Percentiles rank a stretch among this genome's conserved stretches.
Conservation (phyloP, 345 rosid species). For the Linum usitatissimum region DNA sequence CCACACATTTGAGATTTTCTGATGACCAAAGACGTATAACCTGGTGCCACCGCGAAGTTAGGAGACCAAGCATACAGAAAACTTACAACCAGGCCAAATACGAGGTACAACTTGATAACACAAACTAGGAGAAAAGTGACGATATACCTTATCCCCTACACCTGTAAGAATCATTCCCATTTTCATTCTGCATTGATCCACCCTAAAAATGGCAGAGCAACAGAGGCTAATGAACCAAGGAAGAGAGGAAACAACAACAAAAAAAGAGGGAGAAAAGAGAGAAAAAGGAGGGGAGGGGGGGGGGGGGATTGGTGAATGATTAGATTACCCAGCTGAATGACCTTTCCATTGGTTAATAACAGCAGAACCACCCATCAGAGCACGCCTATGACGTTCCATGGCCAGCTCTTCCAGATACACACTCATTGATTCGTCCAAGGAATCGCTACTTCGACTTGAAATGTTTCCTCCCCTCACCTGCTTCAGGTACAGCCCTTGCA, state of each 20-base stretch:
- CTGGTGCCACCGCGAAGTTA: constrained; percentile 27
- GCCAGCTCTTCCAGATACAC: constrained; percentile 44
- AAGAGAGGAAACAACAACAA: background rate
- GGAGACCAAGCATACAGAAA: background rate
- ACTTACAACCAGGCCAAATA: background rate
- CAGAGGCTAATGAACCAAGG: background rate
- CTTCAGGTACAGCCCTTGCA: constrained; percentile 43
- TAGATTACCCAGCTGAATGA: constrained; percentile 59
- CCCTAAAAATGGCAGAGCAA: constrained; percentile 26
- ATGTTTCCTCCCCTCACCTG: constrained; percentile 13
- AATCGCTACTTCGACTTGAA: constrained; percentile 12
- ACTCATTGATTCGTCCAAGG: constrained; percentile 28
- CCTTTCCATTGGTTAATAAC: constrained; percentile 68
- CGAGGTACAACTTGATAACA: no score
- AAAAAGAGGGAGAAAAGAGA: background rate
- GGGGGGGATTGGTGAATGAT: no score
- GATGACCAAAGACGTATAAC: constrained; percentile 89
- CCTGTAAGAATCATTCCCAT: constrained; percentile 78
- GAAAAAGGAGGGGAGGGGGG: background rate
- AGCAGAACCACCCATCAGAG: constrained; percentile 38
- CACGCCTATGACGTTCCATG: constrained; percentile 45
- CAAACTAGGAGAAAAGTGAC: background rate
- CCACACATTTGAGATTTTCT: constrained; percentile 49
- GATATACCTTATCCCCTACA: constrained; percentile 85
- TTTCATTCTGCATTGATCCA: constrained; percentile 75